Evolutionary conservation across 306 rosid species (phyloP).

Genomic region (Lithocarpus polystachyus): DNA sequence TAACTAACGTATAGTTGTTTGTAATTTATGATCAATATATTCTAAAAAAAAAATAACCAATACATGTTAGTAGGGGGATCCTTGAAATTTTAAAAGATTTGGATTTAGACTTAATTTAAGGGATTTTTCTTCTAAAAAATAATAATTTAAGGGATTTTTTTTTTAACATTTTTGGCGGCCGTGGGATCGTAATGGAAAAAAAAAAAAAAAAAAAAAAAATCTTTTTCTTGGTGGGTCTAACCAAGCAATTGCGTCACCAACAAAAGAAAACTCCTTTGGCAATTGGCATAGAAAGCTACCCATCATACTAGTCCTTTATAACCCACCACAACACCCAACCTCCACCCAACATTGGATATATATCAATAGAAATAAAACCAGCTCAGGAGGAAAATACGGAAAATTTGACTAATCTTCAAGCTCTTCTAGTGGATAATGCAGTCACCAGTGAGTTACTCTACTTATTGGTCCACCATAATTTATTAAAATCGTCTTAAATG

Average conservation of each 20-base stretch:
- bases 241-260: slow-evolving; percentile 32
- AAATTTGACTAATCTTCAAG: slow-evolving; percentile 17
- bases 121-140: too few species aligned
- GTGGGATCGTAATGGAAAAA: too few species aligned
- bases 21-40: background rate
- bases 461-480: background rate
- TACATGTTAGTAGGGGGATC: background rate
- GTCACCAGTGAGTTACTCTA: background rate
- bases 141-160: too few species aligned
- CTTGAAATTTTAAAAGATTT: background rate
- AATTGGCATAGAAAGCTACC: slow-evolving; percentile 5
- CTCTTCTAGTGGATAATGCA: slow-evolving; percentile 19
- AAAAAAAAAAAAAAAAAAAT: too few species aligned
- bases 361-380: background rate
- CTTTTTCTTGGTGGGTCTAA: slow-evolving; percentile 17
- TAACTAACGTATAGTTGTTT: background rate
- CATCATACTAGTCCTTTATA: slow-evolving; percentile 9
- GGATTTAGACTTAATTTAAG: too few species aligned
- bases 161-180: too few species aligned
- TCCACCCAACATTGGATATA: slow-evolving; percentile 26
- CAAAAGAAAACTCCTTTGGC: slow-evolving; percentile 25
- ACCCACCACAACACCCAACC: slow-evolving; percentile 20
- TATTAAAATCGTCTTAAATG: background rate
- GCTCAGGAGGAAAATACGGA: background rate
- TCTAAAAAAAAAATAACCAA: background rate